phyloP scores from a whole-genome alignment of 2,329 filamentous ascomycete species.

The Fusarium marasasianum region DNA sequence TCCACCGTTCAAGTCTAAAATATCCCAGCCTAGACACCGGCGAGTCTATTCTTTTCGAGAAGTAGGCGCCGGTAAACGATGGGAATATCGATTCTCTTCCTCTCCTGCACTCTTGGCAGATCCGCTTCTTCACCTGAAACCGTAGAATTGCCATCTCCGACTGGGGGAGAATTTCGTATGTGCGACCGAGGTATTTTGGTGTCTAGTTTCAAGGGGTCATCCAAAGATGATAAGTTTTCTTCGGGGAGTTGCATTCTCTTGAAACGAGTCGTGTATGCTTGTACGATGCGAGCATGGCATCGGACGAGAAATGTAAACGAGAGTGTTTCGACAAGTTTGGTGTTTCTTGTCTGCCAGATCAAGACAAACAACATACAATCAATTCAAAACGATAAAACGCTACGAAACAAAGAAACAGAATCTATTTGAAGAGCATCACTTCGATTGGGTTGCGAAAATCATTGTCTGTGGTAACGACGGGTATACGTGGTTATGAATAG shows the following conservation, averaged over 20 bases:
- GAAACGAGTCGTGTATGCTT: constrained; percentile 10
- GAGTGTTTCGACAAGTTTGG: constrained; percentile 17
- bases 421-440: not conserved
- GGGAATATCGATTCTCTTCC: not conserved
- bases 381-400: not conserved
- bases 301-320: constrained; percentile 11
- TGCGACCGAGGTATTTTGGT: not conserved
- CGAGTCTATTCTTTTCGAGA: constrained; percentile 4
- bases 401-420: not conserved
- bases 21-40: not conserved
- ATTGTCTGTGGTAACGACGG: not conserved
- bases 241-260: constrained; percentile 1
- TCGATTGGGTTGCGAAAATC: not conserved
- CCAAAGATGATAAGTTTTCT: not conserved
- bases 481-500: not conserved
- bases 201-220: constrained; percentile 21
- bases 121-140: constrained; percentile 32
- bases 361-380: not conserved
- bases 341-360: constrained; percentile 3
- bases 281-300: not conserved
- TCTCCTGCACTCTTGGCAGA: not conserved
- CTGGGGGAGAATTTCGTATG: constrained; percentile 26
- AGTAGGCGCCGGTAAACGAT: constrained; percentile 3
- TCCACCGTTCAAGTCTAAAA: not conserved
- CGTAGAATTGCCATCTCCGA: constrained; percentile 15